phyloP scores from a whole-genome alignment of 1,139 yeast genomes.

The Pichia sp. region DNA sequence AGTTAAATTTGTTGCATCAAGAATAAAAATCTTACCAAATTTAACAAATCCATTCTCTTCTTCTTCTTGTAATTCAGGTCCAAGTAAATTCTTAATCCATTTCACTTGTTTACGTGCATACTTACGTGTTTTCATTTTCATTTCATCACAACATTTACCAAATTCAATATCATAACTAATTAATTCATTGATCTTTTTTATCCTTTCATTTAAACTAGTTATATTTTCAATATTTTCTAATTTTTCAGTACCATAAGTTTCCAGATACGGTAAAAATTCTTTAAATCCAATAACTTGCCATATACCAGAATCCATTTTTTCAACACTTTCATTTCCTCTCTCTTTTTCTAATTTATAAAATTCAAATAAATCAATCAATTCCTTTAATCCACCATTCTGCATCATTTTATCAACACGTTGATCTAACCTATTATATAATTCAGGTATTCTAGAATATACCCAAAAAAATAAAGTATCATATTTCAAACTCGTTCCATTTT shows the following conservation, averaged over 20 bases:
- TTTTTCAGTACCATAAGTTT: conserved; percentile 15
- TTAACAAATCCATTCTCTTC: conserved; percentile 41
- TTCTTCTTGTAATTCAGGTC: conserved; percentile 55
- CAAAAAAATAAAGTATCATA: conserved; percentile 73
- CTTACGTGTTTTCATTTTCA: conserved; percentile 81
- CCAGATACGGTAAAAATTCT: conserved; percentile 81
- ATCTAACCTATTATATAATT: conserved; percentile 62
- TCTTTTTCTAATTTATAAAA: conserved; percentile 30
- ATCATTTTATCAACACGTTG: conserved; percentile 81
- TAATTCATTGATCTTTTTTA: neutral
- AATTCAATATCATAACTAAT: conserved; percentile 28
- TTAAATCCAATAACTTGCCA: conserved; percentile 97
- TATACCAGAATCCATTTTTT: conserved; percentile 65
- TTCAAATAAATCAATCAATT: conserved; percentile 53
- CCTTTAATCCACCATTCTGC: conserved; percentile 58
- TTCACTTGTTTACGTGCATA: conserved; percentile 89
- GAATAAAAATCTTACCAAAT: conserved; percentile 59
- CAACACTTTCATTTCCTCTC: conserved; percentile 35
- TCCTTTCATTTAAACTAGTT: neutral
- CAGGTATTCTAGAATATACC: conserved; percentile 68
- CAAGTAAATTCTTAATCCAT: conserved; percentile 75
- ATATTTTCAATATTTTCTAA: conserved; percentile 15
- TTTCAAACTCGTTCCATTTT: conserved; percentile 41
- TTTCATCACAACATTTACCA: conserved; percentile 52
- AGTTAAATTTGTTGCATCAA: conserved; percentile 69